Conservation (phyloP, 768 basidiomycete species). For the Tylopilus rubrobrunneus region DNA sequence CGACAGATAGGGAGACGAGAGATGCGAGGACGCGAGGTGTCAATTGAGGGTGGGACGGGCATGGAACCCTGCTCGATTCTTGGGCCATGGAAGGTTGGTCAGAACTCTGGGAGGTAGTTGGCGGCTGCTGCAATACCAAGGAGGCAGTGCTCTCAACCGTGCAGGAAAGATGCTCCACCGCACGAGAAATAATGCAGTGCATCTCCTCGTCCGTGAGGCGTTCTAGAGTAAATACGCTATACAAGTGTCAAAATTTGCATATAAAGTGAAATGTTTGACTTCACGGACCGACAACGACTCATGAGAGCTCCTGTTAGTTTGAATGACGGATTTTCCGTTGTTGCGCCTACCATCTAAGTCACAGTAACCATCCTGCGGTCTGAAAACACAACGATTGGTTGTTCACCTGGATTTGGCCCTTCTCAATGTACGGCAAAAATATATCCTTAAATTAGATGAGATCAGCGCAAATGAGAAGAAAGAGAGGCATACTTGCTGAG, state of each 20-base stretch:
- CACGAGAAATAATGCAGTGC: slow-evolving; percentile 52
- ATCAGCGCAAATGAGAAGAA: neutral
- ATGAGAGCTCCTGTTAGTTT: slow-evolving; percentile 70
- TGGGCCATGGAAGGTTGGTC: slow-evolving; percentile 12
- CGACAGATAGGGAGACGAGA: slow-evolving; percentile 52
- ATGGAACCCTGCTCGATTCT: slow-evolving; percentile 20
- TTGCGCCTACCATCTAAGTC: slow-evolving; percentile 68
- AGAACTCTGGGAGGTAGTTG: slow-evolving; percentile 16
- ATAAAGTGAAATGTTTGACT: neutral
- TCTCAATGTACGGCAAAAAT: slow-evolving; percentile 79
- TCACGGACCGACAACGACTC: slow-evolving; percentile 67
- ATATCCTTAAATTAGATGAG: slow-evolving; percentile 49
- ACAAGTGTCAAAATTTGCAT: slow-evolving; percentile 17
- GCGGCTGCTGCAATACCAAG: slow-evolving; percentile 5
- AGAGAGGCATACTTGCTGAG: slow-evolving; percentile 50
- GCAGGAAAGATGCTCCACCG: slow-evolving; percentile 37
- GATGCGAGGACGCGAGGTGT: slow-evolving; percentile 45
- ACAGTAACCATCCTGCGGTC: neutral
- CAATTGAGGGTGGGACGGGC: slow-evolving; percentile 35
- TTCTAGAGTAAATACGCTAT: slow-evolving; percentile 70
- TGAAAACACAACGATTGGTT: neutral
- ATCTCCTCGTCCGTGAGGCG: slow-evolving; percentile 65
- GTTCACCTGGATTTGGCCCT: slow-evolving; percentile 63
- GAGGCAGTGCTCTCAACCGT: neutral
- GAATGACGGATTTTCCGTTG: slow-evolving; percentile 89